Evolutionary conservation across 371 early-diverging fungal species (phyloP), one percentile per base, ranked within the genome.

Genomic region (Syncephalastrum monosporum): DNA sequence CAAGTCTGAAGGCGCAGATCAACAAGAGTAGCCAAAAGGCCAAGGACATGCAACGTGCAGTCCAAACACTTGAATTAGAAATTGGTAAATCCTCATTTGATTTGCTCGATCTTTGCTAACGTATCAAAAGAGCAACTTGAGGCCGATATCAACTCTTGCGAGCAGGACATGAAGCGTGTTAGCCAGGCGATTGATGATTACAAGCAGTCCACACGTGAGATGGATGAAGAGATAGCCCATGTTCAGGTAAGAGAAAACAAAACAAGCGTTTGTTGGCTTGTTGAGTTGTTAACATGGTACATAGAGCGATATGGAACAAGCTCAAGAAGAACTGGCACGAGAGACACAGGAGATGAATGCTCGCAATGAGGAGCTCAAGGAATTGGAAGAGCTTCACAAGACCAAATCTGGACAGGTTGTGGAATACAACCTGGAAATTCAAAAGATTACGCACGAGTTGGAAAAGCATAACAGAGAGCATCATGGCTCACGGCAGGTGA

Each of bases 401-500:
- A 72, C 68, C 25, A 90, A 87, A 64, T 78, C 82, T 14, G 69
- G 81, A 8, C 69, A 84, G 38, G 62, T 84, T 29, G 78, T 83
- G 2, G 90, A 90, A 15, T 60, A 68, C 15, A 81, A 86, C 54
- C 69, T 92, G 1, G 83, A 86, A 59, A 57, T 88, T 4, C 90
- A 94, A 68, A 91, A 89, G 66, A 61, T 86, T 5, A 60, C 63
- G 2, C 88, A 86, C 57, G 92, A 94, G 55, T 69, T 90, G 29
- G 91, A 90, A 43, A 68, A 86, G 14, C 79, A 84, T 46, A 71
- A 84, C 42, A 80, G 82, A 19, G 92, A 93, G 25, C 79, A 77
- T 21, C 77, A 81, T 16, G 64, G 79, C 13, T 73, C 91, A 1
- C 60, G 75, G 44, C 78, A 77, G 17, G 70, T 63, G 4, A 62